These are phyloP conservation scores for Linum usitatissimum DNA, from an alignment of 345 rosid species.

Conservation along the genomic window DNA sequence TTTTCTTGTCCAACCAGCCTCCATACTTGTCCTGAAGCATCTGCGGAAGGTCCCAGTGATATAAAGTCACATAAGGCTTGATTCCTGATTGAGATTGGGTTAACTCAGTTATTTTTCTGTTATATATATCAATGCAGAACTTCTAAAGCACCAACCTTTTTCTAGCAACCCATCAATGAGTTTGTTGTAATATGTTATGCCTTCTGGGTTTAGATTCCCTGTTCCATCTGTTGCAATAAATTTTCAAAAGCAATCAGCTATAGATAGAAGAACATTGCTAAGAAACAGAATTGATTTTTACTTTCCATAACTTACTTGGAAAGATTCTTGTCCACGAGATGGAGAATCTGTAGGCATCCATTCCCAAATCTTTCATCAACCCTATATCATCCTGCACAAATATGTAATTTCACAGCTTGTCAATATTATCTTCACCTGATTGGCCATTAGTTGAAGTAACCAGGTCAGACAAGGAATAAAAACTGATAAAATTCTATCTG, in stretches of 20 bases:
- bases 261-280: not conserved
- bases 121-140: not conserved
- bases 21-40: slow-evolving; percentile 73
- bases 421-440: not conserved
- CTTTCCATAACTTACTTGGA: slow-evolving; percentile 42
- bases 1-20: slow-evolving; percentile 67
- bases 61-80: slow-evolving; percentile 80
- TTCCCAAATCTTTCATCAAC: slow-evolving; percentile 77
- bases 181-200: slow-evolving; percentile 54
- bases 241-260: slow-evolving; percentile 6
- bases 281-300: not conserved
- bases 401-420: not conserved
- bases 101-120: not conserved
- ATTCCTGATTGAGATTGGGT: slow-evolving; percentile 41
- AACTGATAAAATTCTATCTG: not conserved
- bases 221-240: slow-evolving; percentile 52
- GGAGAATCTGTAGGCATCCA: slow-evolving; percentile 90
- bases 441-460: not conserved
- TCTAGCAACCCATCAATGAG: slow-evolving; percentile 57
- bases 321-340: slow-evolving; percentile 92
- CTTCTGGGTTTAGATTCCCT: slow-evolving; percentile 60
- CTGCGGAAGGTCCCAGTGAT: slow-evolving; percentile 97
- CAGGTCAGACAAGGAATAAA: no score
- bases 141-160: slow-evolving; percentile 33
- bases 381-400: slow-evolving; percentile 52